Evolutionary conservation across 495 filamentous ascomycete species (phyloP), one percentile per base, ranked within the genome.

Genomic region (Talaromyces wortmannii): DNA sequence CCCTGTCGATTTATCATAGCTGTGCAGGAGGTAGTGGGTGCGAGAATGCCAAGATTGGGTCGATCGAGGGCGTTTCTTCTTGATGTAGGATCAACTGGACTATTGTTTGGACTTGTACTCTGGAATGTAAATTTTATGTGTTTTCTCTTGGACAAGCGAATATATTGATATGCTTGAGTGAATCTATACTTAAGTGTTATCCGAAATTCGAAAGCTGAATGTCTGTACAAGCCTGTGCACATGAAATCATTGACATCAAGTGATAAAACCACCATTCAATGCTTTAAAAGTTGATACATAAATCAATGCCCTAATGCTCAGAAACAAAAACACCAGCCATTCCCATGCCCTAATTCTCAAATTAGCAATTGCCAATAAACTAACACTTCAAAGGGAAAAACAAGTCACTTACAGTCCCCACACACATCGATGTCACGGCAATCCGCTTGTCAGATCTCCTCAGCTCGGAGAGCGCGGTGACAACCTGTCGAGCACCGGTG

Each of bases 341-440:
- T 50, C 76, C 78, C 76, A 79, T 79, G 29, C 78, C 77, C 75
- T 79, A n/a, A 55, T n/a, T 18, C 16, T 23, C 23, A 23, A 23
- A 55, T 44, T 40, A 18, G 50, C 31, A 50, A 64, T 56, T 61
- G 55, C 57, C 45, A 40, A 42, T 16, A 7, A 10, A 0, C 3
- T 4, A 45, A 32, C 17, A 10, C 31, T 40, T 36, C 42, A 17
- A 40, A 40, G 30, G 42, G 50, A 23, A 11, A 23, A 13, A 13
- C 33, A 40, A 40, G 8, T 23, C 44, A 68, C 68, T 69, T 62
- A 85, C 89, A 15, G 86, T 90, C 60, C 88, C 86, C 57, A 94
- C 86, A 72, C 89, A 92, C 89, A 92, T 95, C 57, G 85, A 89
- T 29, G 88, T 92, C 64, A 95, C 71, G 45, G 91, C 72, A 33